Evolutionary conservation across 2,329 filamentous ascomycete species (phyloP), one percentile per base, ranked within the genome.

Genomic region (Colletotrichum magnum): DNA sequence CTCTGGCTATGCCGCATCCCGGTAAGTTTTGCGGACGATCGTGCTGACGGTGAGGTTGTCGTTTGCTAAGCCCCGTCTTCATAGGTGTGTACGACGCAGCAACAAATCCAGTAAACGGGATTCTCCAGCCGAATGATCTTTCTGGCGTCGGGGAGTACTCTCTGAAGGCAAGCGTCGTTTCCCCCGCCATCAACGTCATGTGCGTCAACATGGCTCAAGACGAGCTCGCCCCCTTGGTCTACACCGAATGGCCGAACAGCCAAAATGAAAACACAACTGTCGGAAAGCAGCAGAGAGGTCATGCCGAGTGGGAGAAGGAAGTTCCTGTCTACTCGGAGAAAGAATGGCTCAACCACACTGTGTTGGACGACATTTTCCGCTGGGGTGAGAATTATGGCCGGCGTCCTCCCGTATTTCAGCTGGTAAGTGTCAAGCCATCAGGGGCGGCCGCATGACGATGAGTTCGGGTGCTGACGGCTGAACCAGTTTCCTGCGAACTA

Each of bases 1-100:
- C 91, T 0, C 84, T 95, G 72, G 92, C 92, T 0, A 91, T 95
- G 86, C 93, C 93, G 0, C 93, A 96, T 73, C 84, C 90, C 0
- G 89, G 82, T 51, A 59, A 59, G 70, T 39, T 32, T 3, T 2
- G 5, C 16, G 10, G 12, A 6, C 13, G 12, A 10, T 26, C 47
- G 10, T 12, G 1, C 12, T 21, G 52, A 9, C 26, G 32, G 32
- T 10, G 32, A 36, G 10, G 54, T 18, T 26, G 5, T 9, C 16
- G 7, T 18, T 32, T 26, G 45, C 28, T 68, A 21, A 70, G 16
- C 6, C n/a, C 16, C 13, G 10, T 59, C 9, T 7, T 2, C 28
- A 51, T 36, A 4, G 82, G 91, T 0, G 85, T 96, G 0, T 89
- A 92, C 41, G 79, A 83, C 13, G 93, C 93, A 0, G 90, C 91